phyloP scores from a whole-genome alignment of 371 early-diverging fungal species.

The Batrachochytrium dendrobatidis region DNA sequence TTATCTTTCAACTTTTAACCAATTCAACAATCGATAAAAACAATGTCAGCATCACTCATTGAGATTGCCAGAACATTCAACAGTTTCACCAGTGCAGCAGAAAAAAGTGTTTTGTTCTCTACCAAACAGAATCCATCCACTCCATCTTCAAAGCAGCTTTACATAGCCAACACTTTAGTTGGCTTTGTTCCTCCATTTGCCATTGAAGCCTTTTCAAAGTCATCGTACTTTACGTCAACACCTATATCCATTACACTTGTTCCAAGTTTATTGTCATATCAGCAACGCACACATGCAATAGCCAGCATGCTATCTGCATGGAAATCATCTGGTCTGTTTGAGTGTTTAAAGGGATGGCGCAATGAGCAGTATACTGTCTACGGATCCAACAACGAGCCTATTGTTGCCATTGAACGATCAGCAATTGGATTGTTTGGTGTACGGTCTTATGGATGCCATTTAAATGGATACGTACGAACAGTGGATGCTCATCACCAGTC shows the following conservation, averaged over 20 bases:
- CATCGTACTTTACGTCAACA: not conserved
- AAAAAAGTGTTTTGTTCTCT: not conserved
- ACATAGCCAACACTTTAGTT: not conserved
- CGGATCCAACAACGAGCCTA: conserved; percentile 33
- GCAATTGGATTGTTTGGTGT: conserved; percentile 52
- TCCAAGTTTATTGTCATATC: not conserved
- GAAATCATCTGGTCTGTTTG: not conserved
- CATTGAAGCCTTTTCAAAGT: not conserved
- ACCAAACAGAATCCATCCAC: not conserved
- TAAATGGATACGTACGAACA: conserved; percentile 64
- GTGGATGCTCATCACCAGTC: conserved; percentile 64
- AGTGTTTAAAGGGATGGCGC: conserved; percentile 54
- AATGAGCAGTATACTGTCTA: conserved; percentile 76
- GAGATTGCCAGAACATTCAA: not conserved
- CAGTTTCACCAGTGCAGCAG: not conserved
- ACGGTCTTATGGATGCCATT: conserved; percentile 47
- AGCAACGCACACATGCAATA: not conserved
- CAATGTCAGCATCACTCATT: too few species aligned
- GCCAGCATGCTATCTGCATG: not conserved
- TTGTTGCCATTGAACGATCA: conserved; percentile 69
- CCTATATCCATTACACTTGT: not conserved
- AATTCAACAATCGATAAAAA: too few species aligned
- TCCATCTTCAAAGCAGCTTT: not conserved
- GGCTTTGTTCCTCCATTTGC: not conserved
- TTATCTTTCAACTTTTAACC: too few species aligned